Conservation (phyloP, 2,329 filamentous ascomycete genomes). For the Nakataea oryzae region DNA sequence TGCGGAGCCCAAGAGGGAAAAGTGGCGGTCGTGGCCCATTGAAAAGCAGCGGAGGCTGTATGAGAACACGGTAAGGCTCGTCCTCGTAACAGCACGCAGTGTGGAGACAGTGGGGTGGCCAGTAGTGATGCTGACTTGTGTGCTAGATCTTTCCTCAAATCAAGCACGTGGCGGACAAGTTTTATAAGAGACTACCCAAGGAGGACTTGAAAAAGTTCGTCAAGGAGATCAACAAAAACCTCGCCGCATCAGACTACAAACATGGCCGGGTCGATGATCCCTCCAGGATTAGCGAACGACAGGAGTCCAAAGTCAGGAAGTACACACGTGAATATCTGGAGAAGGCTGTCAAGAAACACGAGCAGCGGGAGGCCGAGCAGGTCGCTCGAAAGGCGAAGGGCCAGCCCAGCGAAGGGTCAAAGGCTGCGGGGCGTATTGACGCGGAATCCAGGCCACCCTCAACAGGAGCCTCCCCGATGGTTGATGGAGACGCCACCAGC, state of each 20-base stretch:
- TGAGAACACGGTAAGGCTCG: constrained; percentile 77
- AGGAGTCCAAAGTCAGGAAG: constrained; percentile 71
- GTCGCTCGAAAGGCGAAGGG: constrained; percentile 7
- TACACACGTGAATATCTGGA: constrained; percentile 81
- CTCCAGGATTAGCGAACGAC: constrained; percentile 61
- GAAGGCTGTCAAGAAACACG: constrained; percentile 69
- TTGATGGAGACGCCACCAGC: background rate
- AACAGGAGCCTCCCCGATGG: background rate
- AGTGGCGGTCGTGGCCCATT: constrained; percentile 56
- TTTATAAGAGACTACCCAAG: constrained; percentile 74
- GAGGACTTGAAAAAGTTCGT: constrained; percentile 58
- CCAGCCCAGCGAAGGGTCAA: background rate
- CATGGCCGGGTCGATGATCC: constrained; percentile 79
- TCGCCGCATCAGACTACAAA: constrained; percentile 88
- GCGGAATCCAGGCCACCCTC: constrained; percentile 3
- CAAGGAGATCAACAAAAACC: constrained; percentile 69
- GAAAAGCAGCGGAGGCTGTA: constrained; percentile 96
- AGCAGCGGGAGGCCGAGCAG: constrained; percentile 49
- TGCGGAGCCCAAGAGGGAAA: constrained; percentile 54
- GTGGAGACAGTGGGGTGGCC: background rate
- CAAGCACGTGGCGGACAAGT: constrained; percentile 78
- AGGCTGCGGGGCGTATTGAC: constrained; percentile 14
- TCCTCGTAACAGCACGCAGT: background rate
- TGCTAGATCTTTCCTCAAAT: constrained; percentile 70
- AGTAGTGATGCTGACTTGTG: background rate